These are phyloP conservation scores for Aspergillus bridgeri DNA, from an alignment of 495 filamentous ascomycete genomes.

Conservation along the genomic window DNA sequence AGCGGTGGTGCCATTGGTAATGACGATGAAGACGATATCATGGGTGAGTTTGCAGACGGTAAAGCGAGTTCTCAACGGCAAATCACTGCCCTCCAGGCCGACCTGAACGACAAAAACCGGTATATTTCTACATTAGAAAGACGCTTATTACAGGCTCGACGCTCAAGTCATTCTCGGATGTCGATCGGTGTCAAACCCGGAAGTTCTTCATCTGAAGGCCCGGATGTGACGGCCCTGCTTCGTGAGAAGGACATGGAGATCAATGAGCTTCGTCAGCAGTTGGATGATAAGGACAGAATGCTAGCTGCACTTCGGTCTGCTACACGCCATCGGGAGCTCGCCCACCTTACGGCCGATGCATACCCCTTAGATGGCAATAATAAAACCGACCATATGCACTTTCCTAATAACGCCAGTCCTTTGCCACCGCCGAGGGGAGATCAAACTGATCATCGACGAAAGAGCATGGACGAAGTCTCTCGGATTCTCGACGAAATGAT, in stretches of 20 bases:
- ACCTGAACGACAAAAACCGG: slow-evolving; percentile 90
- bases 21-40: slow-evolving; percentile 68
- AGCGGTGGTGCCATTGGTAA: slow-evolving; percentile 35
- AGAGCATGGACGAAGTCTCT: slow-evolving; percentile 84
- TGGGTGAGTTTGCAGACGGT: slow-evolving; percentile 82
- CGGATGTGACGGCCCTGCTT: slow-evolving; percentile 62
- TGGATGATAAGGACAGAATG: slow-evolving; percentile 97
- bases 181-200: slow-evolving; percentile 62
- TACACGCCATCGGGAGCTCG: slow-evolving; percentile 79
- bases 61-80: slow-evolving; percentile 77
- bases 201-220: slow-evolving; percentile 62
- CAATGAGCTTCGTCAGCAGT: slow-evolving; percentile 76
- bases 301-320: slow-evolving; percentile 82
- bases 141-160: slow-evolving; percentile 83
- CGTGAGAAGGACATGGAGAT: slow-evolving; percentile 95
- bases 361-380: slow-evolving; percentile 31
- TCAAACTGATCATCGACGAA: slow-evolving; percentile 51
- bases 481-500: slow-evolving; percentile 94
- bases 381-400: slow-evolving; percentile 27
- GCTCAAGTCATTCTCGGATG: slow-evolving; percentile 83
- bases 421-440: slow-evolving; percentile 16
- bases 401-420: not conserved
- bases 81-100: slow-evolving; percentile 84
- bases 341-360: slow-evolving; percentile 55
- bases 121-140: slow-evolving; percentile 94